Percentiles rank a stretch among this genome's conserved stretches.
Conservation (phyloP, 345 rosid species). For the Passiflora organensis region DNA sequence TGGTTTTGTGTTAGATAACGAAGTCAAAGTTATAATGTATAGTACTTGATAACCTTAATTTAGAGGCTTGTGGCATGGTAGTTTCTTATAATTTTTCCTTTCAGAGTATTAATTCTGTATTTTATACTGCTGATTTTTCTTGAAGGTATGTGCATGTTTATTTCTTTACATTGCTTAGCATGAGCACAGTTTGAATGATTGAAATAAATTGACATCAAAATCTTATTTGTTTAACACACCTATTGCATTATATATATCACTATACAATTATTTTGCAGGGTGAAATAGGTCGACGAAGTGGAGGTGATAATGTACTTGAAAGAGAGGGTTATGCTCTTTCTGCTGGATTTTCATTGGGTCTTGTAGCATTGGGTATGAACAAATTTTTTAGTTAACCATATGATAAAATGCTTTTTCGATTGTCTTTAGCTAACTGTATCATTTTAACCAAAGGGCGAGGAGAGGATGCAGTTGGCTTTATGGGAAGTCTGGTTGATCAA, state of each 20-base stretch:
- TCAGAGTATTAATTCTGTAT: too few species aligned
- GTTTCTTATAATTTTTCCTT: too few species aligned
- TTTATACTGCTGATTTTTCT: too few species aligned
- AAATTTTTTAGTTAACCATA: slow-evolving; percentile 8
- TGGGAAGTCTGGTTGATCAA: slow-evolving; percentile 69
- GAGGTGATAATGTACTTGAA: slow-evolving; percentile 98
- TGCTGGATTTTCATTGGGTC: slow-evolving; percentile 97
- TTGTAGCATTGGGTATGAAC: slow-evolving; percentile 80
- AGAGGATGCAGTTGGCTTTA: slow-evolving; percentile 62
- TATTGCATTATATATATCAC: slow-evolving; percentile 15
- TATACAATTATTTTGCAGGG: slow-evolving; percentile 39
- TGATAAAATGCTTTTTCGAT: background rate
- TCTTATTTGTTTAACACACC: background rate
- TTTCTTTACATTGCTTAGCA: too few species aligned
- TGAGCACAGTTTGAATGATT: too few species aligned
- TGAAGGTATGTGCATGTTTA: too few species aligned
- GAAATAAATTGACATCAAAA: too few species aligned
- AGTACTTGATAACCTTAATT: too few species aligned
- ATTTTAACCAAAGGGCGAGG: slow-evolving; percentile 74
- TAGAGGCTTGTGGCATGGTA: too few species aligned
- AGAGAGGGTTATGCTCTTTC: slow-evolving; percentile 99
- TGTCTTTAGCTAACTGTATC: slow-evolving; percentile 2
- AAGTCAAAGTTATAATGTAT: too few species aligned
- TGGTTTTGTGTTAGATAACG: too few species aligned
- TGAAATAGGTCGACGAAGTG: slow-evolving; percentile 96